Evolutionary conservation across 306 rosid genomes (phyloP).

Genomic region (Citrullus mucosospermus): DNA sequence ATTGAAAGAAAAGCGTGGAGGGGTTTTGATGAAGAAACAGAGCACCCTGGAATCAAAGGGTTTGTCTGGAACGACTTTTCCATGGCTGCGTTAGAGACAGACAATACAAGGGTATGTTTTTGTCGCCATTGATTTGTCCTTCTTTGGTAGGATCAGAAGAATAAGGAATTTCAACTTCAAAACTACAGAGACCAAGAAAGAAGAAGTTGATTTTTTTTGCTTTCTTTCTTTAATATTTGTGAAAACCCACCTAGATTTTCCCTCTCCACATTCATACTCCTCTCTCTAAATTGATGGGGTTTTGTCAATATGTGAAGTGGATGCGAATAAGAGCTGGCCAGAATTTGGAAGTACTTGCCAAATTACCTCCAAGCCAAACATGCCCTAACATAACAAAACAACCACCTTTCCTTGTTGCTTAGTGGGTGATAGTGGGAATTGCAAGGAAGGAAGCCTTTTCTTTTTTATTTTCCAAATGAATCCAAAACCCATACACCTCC

Average conservation of each 20-base stretch:
- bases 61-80: constrained; percentile 16
- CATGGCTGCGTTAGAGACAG: constrained; percentile 27
- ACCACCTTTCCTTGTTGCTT: constrained; percentile 18
- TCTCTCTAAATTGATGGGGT: background rate
- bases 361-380: constrained; percentile 22
- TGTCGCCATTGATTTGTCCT: constrained; percentile 29
- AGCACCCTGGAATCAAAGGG: constrained; percentile 12
- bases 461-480: background rate
- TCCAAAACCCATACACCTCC: constrained; percentile 1
- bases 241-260: background rate
- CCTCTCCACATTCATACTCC: background rate
- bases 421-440: constrained; percentile 26
- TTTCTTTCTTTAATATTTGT: background rate
- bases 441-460: constrained; percentile 1
- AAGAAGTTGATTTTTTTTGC: background rate
- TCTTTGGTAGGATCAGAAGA: constrained; percentile 16
- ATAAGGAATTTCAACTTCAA: constrained; percentile 33
- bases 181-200: constrained; percentile 5
- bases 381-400: constrained; percentile 32
- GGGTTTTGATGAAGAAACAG: constrained; percentile 9
- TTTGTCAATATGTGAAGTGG: constrained; percentile 25
- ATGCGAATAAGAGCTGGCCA: constrained; percentile 43
- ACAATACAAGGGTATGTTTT: constrained; percentile 21
- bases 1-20: background rate
- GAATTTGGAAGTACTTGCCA: constrained; percentile 13